Evolutionary conservation across 2,329 filamentous ascomycete species (phyloP).

Genomic region (Epichloe aotearoae): DNA sequence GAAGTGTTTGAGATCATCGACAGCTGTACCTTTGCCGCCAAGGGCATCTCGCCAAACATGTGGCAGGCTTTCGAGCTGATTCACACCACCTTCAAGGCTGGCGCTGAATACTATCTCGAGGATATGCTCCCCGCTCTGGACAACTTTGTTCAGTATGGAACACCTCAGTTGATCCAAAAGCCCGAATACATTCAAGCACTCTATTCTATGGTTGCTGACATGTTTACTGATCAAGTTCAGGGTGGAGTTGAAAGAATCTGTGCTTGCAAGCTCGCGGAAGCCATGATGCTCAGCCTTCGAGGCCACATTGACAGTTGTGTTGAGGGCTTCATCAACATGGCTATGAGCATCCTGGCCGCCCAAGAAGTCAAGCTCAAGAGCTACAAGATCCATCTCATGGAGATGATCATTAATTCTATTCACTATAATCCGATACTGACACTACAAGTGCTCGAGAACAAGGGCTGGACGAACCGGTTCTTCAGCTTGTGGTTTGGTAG

Average conservation of each 20-base stretch:
- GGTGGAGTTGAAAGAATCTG: constrained; percentile 91
- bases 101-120: constrained; percentile 92
- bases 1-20: constrained; percentile 99
- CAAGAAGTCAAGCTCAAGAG: constrained; percentile 80
- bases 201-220: constrained; percentile 86
- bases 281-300: constrained; percentile 89
- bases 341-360: constrained; percentile 67
- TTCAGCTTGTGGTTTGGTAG: constrained; percentile 97
- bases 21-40: constrained; percentile 96
- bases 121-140: constrained; percentile 97
- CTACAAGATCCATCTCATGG: constrained; percentile 92
- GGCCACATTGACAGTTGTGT: constrained; percentile 82
- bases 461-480: constrained; percentile 96
- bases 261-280: constrained; percentile 93
- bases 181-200: constrained; percentile 78
- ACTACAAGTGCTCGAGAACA: constrained; percentile 75
- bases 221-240: constrained; percentile 86
- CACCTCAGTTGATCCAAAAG: constrained; percentile 65
- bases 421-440: constrained; percentile 90
- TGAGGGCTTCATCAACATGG: constrained; percentile 75
- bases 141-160: constrained; percentile 93
- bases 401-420: constrained; percentile 96
- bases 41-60: constrained; percentile 91
- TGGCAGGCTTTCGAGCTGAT: constrained; percentile 98
- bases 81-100: constrained; percentile 92